phyloP scores from a whole-genome alignment of 495 filamentous ascomycete genomes.

The Trichoderma reesei region DNA sequence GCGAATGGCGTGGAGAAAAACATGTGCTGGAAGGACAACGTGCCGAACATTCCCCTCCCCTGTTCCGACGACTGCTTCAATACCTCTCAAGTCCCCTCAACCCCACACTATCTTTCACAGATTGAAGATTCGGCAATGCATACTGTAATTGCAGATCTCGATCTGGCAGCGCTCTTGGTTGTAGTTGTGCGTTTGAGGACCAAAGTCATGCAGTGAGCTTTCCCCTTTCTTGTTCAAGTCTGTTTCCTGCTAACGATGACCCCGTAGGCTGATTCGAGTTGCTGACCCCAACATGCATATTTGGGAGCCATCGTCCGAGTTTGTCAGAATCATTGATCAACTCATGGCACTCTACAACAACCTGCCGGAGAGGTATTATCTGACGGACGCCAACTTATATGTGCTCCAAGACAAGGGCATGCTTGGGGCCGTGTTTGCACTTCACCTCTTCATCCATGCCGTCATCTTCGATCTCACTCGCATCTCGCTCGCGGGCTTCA shows the following conservation, averaged over 20 bases:
- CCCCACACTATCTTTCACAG: not conserved
- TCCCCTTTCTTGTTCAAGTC: not conserved
- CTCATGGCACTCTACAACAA: not conserved
- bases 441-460: conserved; percentile 7
- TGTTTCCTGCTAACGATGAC: no score
- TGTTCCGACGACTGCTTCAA: not conserved
- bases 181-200: not conserved
- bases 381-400: conserved; percentile 4
- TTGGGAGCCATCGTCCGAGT: not conserved
- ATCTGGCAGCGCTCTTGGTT: not conserved
- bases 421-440: conserved; percentile 1
- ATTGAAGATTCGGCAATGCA: conserved; percentile 1
- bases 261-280: not conserved
- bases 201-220: not conserved
- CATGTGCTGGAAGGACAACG: not conserved
- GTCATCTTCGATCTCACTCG: conserved; percentile 3
- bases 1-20: conserved; percentile 9
- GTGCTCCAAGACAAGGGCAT: not conserved
- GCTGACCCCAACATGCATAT: not conserved
- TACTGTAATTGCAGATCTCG: not conserved
- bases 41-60: not conserved
- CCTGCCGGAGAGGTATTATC: conserved; percentile 2
- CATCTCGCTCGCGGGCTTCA: conserved; percentile 7
- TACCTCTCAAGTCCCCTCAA: not conserved
- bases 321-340: conserved; percentile 8